These are phyloP conservation scores for Ocimum tenuiflorum DNA, from an alignment of 257 asterid genomes.

Conservation along the genomic window DNA sequence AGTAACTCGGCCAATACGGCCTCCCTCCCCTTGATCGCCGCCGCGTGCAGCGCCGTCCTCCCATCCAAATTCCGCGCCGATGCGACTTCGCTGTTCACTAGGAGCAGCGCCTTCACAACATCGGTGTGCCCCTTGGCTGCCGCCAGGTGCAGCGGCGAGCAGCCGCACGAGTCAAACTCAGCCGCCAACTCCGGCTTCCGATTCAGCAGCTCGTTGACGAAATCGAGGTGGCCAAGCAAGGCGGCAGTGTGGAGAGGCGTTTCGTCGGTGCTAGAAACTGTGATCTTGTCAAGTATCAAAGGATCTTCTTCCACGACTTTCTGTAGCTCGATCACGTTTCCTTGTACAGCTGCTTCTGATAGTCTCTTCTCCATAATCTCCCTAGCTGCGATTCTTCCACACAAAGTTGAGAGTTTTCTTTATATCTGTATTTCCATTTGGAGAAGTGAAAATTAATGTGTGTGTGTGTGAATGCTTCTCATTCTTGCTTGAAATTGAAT, in stretches of 20 bases:
- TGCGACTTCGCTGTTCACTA: conserved; percentile 17
- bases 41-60: conserved; percentile 34
- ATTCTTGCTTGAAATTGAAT: not conserved
- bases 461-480: not conserved
- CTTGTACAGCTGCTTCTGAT: conserved; percentile 33
- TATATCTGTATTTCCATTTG: too few species aligned
- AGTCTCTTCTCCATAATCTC: conserved; percentile 28
- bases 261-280: conserved; percentile 26
- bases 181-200: conserved; percentile 35
- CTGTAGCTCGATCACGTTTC: conserved; percentile 21
- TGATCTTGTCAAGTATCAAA: conserved; percentile 21
- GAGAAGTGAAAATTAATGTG: not conserved
- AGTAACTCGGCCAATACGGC: conserved; percentile 25
- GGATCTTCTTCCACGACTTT: conserved; percentile 29
- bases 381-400: not conserved
- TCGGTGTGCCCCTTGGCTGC: conserved; percentile 34
- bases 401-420: not conserved
- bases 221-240: conserved; percentile 26
- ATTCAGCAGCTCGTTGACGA: conserved; percentile 23
- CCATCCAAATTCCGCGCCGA: conserved; percentile 26
- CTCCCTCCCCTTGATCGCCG: conserved; percentile 33
- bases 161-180: conserved; percentile 31
- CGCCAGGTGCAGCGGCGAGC: conserved; percentile 39
- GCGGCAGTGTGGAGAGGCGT: conserved; percentile 38
- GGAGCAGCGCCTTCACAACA: conserved; percentile 28